Evolutionary conservation across 768 basidiomycete species (phyloP).

Genomic region (Lentinus brumalis): DNA sequence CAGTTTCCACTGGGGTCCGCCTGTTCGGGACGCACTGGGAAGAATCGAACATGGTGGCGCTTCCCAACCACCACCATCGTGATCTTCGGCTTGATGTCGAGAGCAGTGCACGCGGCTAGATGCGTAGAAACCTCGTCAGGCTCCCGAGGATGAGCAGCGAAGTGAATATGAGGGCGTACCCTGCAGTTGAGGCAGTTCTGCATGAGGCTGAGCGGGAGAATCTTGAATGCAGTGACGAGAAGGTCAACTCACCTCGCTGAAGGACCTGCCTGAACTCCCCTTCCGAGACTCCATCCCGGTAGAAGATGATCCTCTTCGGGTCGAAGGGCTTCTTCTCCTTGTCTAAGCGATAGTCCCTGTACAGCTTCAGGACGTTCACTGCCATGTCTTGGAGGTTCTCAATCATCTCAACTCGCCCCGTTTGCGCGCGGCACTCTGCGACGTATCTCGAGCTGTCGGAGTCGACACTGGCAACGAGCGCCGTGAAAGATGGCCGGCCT

Average conservation of each 20-base stretch:
- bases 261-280: constrained; percentile 52
- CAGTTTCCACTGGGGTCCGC: constrained; percentile 73
- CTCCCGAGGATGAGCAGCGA: constrained; percentile 4
- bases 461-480: constrained; percentile 81
- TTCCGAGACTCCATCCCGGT: constrained; percentile 62
- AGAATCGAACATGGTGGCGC: constrained; percentile 68
- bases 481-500: constrained; percentile 78
- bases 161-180: constrained; percentile 2
- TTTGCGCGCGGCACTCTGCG: constrained; percentile 64
- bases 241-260: constrained; percentile 47
- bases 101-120: constrained; percentile 61
- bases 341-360: constrained; percentile 54
- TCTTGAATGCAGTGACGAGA: background rate
- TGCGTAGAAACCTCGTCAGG: background rate
- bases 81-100: constrained; percentile 63
- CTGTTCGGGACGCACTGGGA: constrained; percentile 46
- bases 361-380: constrained; percentile 53
- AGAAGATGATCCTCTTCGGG: constrained; percentile 78
- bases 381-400: constrained; percentile 68
- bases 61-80: constrained; percentile 84
- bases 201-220: background rate
- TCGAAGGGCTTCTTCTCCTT: constrained; percentile 50
- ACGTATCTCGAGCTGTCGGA: constrained; percentile 72
- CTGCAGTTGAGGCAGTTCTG: constrained; percentile 21
- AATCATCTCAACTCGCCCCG: constrained; percentile 74